Conservation (phyloP, 2,329 filamentous ascomycete genomes). For the Exophiala lecanii-corni region DNA sequence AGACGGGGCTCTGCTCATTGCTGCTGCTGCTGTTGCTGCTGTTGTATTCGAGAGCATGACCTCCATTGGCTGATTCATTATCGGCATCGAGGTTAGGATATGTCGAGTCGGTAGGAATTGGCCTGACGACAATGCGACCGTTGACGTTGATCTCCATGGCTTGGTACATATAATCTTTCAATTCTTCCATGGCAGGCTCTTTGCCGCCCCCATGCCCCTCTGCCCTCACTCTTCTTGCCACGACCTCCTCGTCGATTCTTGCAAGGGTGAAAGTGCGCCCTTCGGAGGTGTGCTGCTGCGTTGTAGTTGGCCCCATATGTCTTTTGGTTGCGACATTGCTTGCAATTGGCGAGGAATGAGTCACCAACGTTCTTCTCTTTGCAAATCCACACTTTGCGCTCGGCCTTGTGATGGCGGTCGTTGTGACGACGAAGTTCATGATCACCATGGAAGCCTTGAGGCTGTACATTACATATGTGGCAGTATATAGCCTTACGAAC, state of each 20-base stretch:
- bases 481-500: constrained; percentile 60
- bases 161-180: constrained; percentile 59
- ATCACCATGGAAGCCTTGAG: constrained; percentile 76
- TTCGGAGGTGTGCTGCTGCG: constrained; percentile 80
- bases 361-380: constrained; percentile 54
- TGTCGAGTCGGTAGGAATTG: too few relatives aligned
- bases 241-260: constrained; percentile 52
- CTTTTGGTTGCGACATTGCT: constrained; percentile 72
- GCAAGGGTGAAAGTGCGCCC: constrained; percentile 77
- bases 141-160: constrained; percentile 42
- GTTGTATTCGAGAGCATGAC: too few relatives aligned
- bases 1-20: too few relatives aligned
- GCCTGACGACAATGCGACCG: too few relatives aligned
- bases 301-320: constrained; percentile 92
- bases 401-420: constrained; percentile 60
- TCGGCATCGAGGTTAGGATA: too few relatives aligned
- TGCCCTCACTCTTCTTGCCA: constrained; percentile 55
- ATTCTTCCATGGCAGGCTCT: constrained; percentile 55
- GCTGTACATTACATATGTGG: constrained; percentile 63
- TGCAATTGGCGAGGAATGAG: constrained; percentile 73
- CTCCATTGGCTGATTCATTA: too few relatives aligned
- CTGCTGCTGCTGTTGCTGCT: background rate
- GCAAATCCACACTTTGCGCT: constrained; percentile 60
- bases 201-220: constrained; percentile 59
- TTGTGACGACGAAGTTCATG: constrained; percentile 72